A percentile compares a stretch with the other conserved stretches of the same genome.
Evolutionary conservation across 768 basidiomycete species (phyloP).

Genomic region (Mycena crocata): DNA sequence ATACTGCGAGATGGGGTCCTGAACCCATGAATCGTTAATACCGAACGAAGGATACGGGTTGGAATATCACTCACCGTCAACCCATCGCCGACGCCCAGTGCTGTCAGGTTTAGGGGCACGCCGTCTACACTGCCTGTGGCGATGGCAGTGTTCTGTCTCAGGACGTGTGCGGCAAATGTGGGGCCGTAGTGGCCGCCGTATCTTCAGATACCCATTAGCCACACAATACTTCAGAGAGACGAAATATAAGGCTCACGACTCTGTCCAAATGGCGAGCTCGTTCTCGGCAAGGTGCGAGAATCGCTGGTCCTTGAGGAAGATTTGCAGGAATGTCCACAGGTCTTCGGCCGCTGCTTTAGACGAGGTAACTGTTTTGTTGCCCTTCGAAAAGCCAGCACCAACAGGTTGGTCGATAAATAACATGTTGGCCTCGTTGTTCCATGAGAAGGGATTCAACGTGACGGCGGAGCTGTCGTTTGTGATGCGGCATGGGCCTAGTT

Average conservation of each 20-base stretch:
- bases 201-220: constrained; percentile 60
- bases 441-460: constrained; percentile 63
- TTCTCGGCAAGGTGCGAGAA: constrained; percentile 60
- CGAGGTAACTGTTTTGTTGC: constrained; percentile 59
- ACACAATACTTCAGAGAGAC: background rate
- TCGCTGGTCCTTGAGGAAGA: constrained; percentile 66
- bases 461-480: constrained; percentile 64
- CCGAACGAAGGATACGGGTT: constrained; percentile 27
- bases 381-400: constrained; percentile 75
- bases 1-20: constrained; percentile 54
- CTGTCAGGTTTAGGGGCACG: constrained; percentile 64
- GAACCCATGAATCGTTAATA: constrained; percentile 38
- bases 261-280: constrained; percentile 72
- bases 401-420: constrained; percentile 76
- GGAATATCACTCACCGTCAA: constrained; percentile 55
- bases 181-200: constrained; percentile 83
- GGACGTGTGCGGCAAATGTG: constrained; percentile 72
- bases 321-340: constrained; percentile 72
- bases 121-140: constrained; percentile 57
- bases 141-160: constrained; percentile 69
- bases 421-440: constrained; percentile 69
- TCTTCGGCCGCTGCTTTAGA: constrained; percentile 67
- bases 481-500: constrained; percentile 79
- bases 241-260: constrained; percentile 55
- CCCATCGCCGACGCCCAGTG: constrained; percentile 73